Percentiles rank a stretch among this genome's conserved stretches.
phyloP scores from a whole-genome alignment of 1,139 yeast genomes.

The Hyphopichia khmerensis region DNA sequence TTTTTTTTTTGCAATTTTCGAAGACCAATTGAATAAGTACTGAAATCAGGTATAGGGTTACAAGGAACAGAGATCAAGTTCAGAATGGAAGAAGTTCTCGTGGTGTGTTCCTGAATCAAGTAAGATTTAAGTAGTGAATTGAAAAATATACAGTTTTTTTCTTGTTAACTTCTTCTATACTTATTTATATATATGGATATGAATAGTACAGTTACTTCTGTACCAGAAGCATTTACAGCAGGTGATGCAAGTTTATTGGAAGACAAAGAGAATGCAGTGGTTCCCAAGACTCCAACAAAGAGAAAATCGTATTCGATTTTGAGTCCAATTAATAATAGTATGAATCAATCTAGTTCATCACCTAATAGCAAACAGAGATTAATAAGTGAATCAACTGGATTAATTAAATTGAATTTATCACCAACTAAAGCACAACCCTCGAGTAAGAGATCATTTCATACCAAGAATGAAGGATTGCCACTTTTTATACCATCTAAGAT shows the following conservation, averaged over 20 bases:
- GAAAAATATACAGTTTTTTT: too few species aligned
- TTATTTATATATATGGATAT: too few species aligned
- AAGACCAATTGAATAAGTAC: background rate
- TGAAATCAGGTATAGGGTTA: too few species aligned
- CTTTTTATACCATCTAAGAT: conserved; percentile 13
- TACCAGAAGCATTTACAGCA: background rate
- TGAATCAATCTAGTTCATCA: background rate
- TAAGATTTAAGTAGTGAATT: too few species aligned
- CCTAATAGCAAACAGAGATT: conserved; percentile 7
- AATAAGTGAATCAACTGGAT: conserved; percentile 20
- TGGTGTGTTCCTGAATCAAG: too few species aligned
- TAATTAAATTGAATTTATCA: conserved; percentile 18
- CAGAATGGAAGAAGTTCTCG: too few species aligned
- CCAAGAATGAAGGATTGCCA: conserved; percentile 11
- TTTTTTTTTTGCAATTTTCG: conserved; percentile 4
- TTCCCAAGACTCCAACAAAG: conserved; percentile 6
- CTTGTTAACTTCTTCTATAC: too few species aligned
- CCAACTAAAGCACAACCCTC: conserved; percentile 6
- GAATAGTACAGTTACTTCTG: background rate
- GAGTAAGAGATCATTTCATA: background rate
- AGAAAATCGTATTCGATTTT: conserved; percentile 15
- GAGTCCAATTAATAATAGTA: conserved; percentile 7
- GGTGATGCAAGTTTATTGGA: background rate
- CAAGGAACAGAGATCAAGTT: too few species aligned
- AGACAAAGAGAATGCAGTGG: background rate